Base-by-base conservation (phyloP, 768 basidiomycete genomes). In the Phylloporus sp. region DNA sequence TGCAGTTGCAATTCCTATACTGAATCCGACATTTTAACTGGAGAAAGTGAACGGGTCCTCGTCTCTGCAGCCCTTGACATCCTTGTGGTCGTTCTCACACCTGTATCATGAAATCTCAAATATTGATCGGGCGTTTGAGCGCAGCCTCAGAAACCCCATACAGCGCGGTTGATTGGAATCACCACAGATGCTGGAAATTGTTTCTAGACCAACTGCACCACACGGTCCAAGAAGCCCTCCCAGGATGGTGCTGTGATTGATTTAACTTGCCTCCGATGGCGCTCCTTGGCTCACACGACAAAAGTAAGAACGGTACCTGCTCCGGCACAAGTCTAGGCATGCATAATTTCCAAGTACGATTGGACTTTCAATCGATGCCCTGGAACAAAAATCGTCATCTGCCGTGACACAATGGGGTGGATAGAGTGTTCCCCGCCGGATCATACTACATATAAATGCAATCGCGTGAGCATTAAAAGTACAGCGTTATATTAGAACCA, bases 401-500 rank as follows among this genome's bases (percentile, higher is more conserved):
- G 22, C 22, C 11, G n/a, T 26, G 38, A n/a, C 14, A 40, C 13
- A 29, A 4, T 32, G 17, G 26, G 18, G 6, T 17, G 20, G 35
- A 33, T 21, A 51, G 17, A 4, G 32, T 51, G 14, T n/a, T 0
- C 10, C 35, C n/a, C n/a, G n/a, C n/a, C 23, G 29, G 26, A 27
- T 44, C 50, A 49, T 46, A 15, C 39, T 33, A 44, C 47, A 49
- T 35, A 11, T 18, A 36, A 21, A 18, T n/a, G n/a, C n/a, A n/a
- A n/a, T n/a, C 15, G 28, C n/a, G 36, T 21, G 39, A 27, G 46
- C 14, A 42, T 48, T 49, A 39, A 41, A 35, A 51, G 48, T 52
- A 52, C 54, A 50, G 1, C 33, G 39, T 24, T 31, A 47, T 38
- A 46, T 39, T 43, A 53, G n/a, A 52, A 37, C 29, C 36, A 44